Base-by-base conservation (phyloP, 2,329 filamentous ascomycete genomes). In the Penicillium brasilianum region DNA sequence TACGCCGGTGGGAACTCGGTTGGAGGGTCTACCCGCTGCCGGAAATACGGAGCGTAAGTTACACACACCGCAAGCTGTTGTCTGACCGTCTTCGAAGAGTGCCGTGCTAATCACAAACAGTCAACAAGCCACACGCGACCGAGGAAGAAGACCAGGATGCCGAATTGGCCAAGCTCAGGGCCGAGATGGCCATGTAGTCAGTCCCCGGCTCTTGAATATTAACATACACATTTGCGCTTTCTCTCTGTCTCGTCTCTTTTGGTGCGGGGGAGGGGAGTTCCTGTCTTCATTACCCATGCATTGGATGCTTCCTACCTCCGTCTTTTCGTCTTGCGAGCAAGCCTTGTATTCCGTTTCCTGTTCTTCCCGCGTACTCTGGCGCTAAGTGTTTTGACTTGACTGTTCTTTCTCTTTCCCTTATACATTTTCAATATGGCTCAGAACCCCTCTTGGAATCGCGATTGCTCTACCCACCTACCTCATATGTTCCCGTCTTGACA, bases 91-190 rank as follows among this genome's bases (percentile, higher is more conserved):
- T 39, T 9, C 62, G 25, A 58, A 55, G 22, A 32, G 22, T 13
- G n/a, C 4, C 13, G 55, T 59, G 22, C 59, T 60, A 63, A 63
- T 67, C 2, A 39, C 16, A 20, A 9, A 11, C 50, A 59, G 59
- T 62, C 82, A 79, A 78, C 64, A 82, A 82, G 72, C 70, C 78
- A 63, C 76, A 81, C 77, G 81, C 68, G 73, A 76, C 63, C 76
- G 88, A 90, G 74, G 92, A 97, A 77, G 93, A 97, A 77, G 94
- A 98, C 84, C 95, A 98, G 75, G 94, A 98, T 78, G 94, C 90
- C 72, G 94, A 98, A 81, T 83, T 98, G 74, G 87, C 90, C 78
- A 97, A 95, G 81, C 80, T 99, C 69, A 93, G 96, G 77, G 93
- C 92, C 37, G 94, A 97, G 80, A 98, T 98, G 94, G 93, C 93